Evolutionary conservation across 306 rosid species (phyloP).

Genomic region (Castanopsis chinensis): DNA sequence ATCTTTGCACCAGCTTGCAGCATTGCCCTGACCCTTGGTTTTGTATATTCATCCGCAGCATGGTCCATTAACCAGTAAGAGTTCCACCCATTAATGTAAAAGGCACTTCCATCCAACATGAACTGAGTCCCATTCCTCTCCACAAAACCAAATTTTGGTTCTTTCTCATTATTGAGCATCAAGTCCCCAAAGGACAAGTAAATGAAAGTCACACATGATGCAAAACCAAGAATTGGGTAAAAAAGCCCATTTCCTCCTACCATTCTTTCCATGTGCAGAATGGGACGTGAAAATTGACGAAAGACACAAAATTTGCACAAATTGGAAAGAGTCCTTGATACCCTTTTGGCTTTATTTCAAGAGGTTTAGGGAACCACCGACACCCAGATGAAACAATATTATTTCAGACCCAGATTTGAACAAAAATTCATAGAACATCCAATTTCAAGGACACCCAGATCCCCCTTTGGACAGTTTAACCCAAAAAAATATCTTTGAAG

Average conservation of each 20-base stretch:
- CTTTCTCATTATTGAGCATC: constrained; percentile 33
- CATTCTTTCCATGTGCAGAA: constrained; percentile 37
- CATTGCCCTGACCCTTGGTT: constrained; percentile 64
- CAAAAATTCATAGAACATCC: constrained; percentile 14
- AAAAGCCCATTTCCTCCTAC: constrained; percentile 58
- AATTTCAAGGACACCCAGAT: constrained; percentile 35
- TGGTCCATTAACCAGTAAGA: constrained; percentile 95
- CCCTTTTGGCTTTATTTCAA: constrained; percentile 37
- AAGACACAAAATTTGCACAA: constrained; percentile 30
- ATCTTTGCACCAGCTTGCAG: constrained; percentile 70
- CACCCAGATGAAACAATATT: constrained; percentile 31
- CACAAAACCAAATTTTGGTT: constrained; percentile 55
- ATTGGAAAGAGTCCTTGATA: constrained; percentile 24
- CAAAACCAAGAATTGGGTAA: constrained; percentile 76
- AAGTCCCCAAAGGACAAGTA: constrained; percentile 76
- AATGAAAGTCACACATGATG: constrained; percentile 55
- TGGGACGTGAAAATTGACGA: constrained; percentile 5
- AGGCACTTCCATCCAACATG: constrained; percentile 60
- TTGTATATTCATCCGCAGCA: constrained; percentile 55
- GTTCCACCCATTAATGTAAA: constrained; percentile 93
- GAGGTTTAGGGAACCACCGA: constrained; percentile 14
- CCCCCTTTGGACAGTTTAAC: constrained; percentile 27
- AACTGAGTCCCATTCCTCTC: constrained; percentile 76
- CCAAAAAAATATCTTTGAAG: neutral
- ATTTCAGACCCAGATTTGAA: constrained; percentile 29